Percentiles rank a stretch among this genome's conserved stretches.
These are phyloP conservation scores for Brasenia schreberi DNA, from an alignment of 164 flowering plant genomes.

Conservation along the genomic window DNA sequence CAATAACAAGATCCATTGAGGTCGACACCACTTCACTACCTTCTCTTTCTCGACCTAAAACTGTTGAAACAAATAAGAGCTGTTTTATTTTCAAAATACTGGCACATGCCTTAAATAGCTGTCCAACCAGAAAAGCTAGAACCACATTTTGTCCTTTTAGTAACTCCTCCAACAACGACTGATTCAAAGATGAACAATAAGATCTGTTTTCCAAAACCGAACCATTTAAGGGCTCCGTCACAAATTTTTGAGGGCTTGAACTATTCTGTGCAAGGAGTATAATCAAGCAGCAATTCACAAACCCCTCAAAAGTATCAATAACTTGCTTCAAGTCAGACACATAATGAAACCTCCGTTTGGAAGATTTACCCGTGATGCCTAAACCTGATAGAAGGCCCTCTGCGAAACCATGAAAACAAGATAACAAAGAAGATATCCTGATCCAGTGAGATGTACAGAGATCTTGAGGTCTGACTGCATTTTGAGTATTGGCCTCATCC, in stretches of 20 bases:
- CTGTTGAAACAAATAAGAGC: constrained; percentile 1
- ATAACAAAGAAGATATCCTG: constrained; percentile 30
- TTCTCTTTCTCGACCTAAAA: constrained; percentile 13
- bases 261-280: constrained; percentile 22
- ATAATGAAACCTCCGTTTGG: constrained; percentile 16
- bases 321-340: constrained; percentile 18
- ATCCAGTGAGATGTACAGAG: constrained; percentile 14
- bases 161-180: constrained; percentile 31
- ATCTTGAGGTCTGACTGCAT: constrained; percentile 6
- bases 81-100: constrained; percentile 43
- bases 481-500: constrained; percentile 14
- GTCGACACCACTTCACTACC: constrained; percentile 15
- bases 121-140: constrained; percentile 41
- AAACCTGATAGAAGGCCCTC: constrained; percentile 59
- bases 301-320: constrained; percentile 23
- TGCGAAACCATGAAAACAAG: constrained; percentile 63
- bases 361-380: constrained; percentile 8
- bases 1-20: constrained; percentile 24
- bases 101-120: constrained; percentile 50
- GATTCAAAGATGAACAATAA: constrained; percentile 14
- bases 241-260: constrained; percentile 3
- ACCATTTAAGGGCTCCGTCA: no score
- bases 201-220: no score
- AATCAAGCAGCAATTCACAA: constrained; percentile 17
- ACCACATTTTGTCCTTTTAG: constrained; percentile 49